phyloP scores from a whole-genome alignment of 83 land plant genomes.

The Thuja plicata region DNA sequence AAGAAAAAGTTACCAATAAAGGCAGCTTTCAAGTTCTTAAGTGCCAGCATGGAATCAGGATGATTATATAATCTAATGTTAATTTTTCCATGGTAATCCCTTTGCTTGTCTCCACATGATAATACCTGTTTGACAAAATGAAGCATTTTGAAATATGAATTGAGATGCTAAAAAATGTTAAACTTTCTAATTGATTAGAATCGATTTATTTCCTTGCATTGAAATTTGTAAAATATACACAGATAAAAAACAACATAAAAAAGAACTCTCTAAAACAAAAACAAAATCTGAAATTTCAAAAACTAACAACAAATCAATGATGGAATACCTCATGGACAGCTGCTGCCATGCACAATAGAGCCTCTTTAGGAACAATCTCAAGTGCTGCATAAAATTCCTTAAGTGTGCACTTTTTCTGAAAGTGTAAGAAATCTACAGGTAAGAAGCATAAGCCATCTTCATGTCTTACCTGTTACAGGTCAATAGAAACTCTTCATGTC shows the following conservation, averaged over 20 bases:
- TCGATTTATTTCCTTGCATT: not conserved
- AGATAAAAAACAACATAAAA: not conserved
- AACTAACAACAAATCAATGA: slow-evolving; percentile 17
- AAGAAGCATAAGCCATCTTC: slow-evolving; percentile 45
- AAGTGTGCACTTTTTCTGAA: slow-evolving; percentile 43
- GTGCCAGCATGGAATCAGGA: slow-evolving; percentile 71
- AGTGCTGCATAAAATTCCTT: slow-evolving; percentile 55
- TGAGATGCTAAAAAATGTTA: not conserved
- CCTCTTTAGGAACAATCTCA: slow-evolving; percentile 67
- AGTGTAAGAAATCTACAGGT: slow-evolving; percentile 59
- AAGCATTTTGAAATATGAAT: not conserved
- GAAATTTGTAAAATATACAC: not conserved
- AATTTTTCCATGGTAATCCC: slow-evolving; percentile 51
- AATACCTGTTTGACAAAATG: slow-evolving; percentile 15
- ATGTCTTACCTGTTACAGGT: slow-evolving; percentile 51
- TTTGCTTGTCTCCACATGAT: slow-evolving; percentile 21
- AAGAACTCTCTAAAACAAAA: not conserved
- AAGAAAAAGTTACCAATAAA: slow-evolving; percentile 43
- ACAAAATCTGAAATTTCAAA: not conserved
- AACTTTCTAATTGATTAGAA: slow-evolving; percentile 14
- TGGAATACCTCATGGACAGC: slow-evolving; percentile 81
- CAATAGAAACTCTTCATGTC: not conserved
- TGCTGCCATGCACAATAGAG: slow-evolving; percentile 82
- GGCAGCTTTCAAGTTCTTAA: slow-evolving; percentile 86
- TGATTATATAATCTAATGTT: slow-evolving; percentile 79